Base-by-base conservation (phyloP, 768 basidiomycete genomes). In the Auricularia heimuer region DNA sequence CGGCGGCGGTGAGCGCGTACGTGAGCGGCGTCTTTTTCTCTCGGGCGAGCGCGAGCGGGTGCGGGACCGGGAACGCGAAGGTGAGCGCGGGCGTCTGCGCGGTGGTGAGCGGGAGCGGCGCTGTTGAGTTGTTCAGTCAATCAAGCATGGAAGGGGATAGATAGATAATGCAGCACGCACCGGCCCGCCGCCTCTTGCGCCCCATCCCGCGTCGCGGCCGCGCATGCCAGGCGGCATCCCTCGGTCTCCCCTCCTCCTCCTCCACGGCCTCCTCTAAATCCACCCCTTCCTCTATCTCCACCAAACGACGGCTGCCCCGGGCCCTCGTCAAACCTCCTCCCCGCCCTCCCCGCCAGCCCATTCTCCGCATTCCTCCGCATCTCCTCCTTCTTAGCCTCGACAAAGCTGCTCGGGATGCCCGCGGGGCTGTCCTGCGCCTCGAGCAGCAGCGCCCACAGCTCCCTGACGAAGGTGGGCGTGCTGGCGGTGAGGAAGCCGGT, bases 321-420 rank as follows among this genome's bases (percentile, higher is more conserved):
- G 47, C 18, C 47, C 47, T 51, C 47, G 10, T 51, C 47, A 18
- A 51, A 51, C 21, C 47, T 10, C 6, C 47, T 16, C 11, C 8
- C 8, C 18, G 47, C 18, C 11, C 47, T 4, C 18, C 18, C 18
- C 11, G 11, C 44, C 11, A 45, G 44, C 1, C 47, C 67, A 60
- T 70, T 18, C 4, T 42, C 72, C 39, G 74, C 70, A 44, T 72
- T 64, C 65, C 80, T 81, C n/a, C 90, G 81, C 83, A 96, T 86
- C 73, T 96, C 94, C 70, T 85, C 85, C 74, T 97, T 97, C 77
- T 96, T 95, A 74, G 89, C 87, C 69, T 97, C 93, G 2, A 97
- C 83, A 71, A 96, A 91, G 11, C 89, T 89, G 11, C 85, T 83
- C 7, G 97, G 97, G 0, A 99, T 90, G 66, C 94, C 94, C 10